Percentiles rank a stretch among this genome's conserved stretches.
Evolutionary conservation across 257 asterid genomes (phyloP).

Genomic region (Solanum paucissectum): DNA sequence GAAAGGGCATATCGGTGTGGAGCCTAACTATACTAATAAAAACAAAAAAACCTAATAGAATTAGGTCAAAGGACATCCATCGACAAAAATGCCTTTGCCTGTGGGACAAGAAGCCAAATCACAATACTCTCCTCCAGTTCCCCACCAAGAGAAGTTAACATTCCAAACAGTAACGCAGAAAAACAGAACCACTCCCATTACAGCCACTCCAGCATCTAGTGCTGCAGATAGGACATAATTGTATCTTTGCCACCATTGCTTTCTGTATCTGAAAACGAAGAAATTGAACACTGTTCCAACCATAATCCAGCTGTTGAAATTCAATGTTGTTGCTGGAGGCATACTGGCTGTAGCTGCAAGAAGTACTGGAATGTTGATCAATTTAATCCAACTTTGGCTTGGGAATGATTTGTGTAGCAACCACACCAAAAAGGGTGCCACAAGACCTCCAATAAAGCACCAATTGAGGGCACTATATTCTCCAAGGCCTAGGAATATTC

Average conservation of each 20-base stretch:
- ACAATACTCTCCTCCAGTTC: slow-evolving; percentile 40
- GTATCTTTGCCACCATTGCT: slow-evolving; percentile 72
- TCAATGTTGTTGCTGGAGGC: slow-evolving; percentile 63
- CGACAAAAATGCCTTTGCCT: slow-evolving; percentile 38
- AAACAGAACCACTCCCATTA: slow-evolving; percentile 53
- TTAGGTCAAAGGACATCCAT: slow-evolving; percentile 49
- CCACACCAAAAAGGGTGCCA: slow-evolving; percentile 47
- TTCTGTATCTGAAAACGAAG: slow-evolving; percentile 38
- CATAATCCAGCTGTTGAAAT: slow-evolving; percentile 58
- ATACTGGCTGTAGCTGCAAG: slow-evolving; percentile 41
- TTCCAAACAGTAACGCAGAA: slow-evolving; percentile 17
- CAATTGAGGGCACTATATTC: slow-evolving; percentile 53
- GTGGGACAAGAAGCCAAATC: slow-evolving; percentile 49
- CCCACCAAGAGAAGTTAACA: slow-evolving; percentile 46
- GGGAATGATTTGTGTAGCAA: slow-evolving; percentile 37
- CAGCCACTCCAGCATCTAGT: slow-evolving; percentile 69
- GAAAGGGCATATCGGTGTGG: neutral
- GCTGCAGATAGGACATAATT: slow-evolving; percentile 66
- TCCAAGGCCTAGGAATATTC: slow-evolving; percentile 46
- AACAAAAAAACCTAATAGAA: neutral
- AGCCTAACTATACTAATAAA: neutral
- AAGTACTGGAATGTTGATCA: slow-evolving; percentile 53
- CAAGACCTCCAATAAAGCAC: slow-evolving; percentile 47
- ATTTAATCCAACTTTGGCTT: slow-evolving; percentile 35
- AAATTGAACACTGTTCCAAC: slow-evolving; percentile 44